A percentile compares a stretch with the other conserved stretches of the same genome.
phyloP scores from a whole-genome alignment of 2,329 filamentous ascomycete species.

The Grosmannia serpens region DNA sequence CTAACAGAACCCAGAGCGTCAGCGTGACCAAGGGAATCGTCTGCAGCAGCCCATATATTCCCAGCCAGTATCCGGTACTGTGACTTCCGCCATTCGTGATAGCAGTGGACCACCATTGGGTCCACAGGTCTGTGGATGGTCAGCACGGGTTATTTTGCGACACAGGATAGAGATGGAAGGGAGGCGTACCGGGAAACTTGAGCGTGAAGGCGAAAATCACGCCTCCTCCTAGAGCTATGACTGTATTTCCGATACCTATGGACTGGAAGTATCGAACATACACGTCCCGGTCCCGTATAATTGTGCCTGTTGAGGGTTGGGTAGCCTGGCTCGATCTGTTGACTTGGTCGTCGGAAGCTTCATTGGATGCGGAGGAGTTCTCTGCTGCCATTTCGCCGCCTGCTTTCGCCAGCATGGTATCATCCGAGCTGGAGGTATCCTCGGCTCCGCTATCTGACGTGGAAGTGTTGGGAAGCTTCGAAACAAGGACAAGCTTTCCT shows the following conservation, averaged over 20 bases:
- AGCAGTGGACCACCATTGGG: not conserved
- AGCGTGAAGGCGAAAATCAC: not conserved
- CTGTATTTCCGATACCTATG: not conserved
- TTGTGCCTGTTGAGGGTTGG: not conserved
- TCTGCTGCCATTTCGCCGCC: no score
- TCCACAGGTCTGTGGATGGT: not conserved
- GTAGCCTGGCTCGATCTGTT: no score
- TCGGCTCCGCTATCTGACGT: not conserved
- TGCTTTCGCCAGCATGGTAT: no score
- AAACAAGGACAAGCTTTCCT: not conserved
- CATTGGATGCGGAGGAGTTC: no score
- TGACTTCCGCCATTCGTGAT: not conserved
- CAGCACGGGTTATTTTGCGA: not conserved
- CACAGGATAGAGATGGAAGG: not conserved
- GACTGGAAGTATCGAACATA: not conserved
- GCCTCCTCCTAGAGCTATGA: not conserved
- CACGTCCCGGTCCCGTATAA: not conserved
- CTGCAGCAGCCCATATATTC: not conserved
- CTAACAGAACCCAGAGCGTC: not conserved
- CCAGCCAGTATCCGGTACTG: not conserved
- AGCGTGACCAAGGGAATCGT: not conserved
- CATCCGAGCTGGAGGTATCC: not conserved
- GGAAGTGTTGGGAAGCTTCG: not conserved
- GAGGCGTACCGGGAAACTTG: not conserved
- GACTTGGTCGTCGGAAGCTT: no score